Evolutionary conservation across 2,329 filamentous ascomycete species (phyloP).

Genomic region (Fusarium equiseti): DNA sequence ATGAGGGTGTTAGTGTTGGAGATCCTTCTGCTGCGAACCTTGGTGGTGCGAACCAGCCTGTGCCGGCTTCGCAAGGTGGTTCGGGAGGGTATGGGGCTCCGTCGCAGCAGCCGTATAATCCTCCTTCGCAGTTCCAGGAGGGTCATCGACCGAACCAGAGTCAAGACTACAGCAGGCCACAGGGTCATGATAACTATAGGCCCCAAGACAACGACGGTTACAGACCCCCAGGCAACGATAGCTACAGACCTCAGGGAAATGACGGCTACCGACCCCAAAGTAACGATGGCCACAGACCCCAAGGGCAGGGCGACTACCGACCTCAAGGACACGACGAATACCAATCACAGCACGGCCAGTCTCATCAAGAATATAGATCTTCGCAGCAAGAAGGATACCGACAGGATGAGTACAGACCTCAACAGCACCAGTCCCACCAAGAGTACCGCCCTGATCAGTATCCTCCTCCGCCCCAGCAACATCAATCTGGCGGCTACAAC

Average conservation of each 20-base stretch:
- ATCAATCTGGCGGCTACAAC: slow-evolving; percentile 40
- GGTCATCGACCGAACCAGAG: slow-evolving; percentile 32
- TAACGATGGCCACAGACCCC: slow-evolving; percentile 3
- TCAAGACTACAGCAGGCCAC: slow-evolving; percentile 9
- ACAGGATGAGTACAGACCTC: slow-evolving; percentile 28
- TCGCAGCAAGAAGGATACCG: slow-evolving; percentile 19
- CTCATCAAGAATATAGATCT: slow-evolving; percentile 21
- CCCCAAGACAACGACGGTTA: slow-evolving; percentile 12
- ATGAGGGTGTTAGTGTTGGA: slow-evolving; percentile 60
- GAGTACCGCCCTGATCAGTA: slow-evolving; percentile 45
- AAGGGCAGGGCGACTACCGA: slow-evolving; percentile 6
- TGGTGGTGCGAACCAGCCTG: slow-evolving; percentile 50
- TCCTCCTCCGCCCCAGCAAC: slow-evolving; percentile 21
- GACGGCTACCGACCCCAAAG: slow-evolving; percentile 16
- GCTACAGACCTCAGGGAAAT: slow-evolving; percentile 6
- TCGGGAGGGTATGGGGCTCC: slow-evolving; percentile 32
- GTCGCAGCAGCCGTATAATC: slow-evolving; percentile 37
- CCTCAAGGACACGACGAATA: slow-evolving; percentile 20
- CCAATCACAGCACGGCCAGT: slow-evolving; percentile 9
- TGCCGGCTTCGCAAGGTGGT: slow-evolving; percentile 41
- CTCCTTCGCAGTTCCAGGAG: slow-evolving; percentile 43
- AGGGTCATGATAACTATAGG: slow-evolving; percentile 24
- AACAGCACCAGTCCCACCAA: slow-evolving; percentile 29
- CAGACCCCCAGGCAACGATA: background rate
- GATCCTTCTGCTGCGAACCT: slow-evolving; percentile 51